Evolutionary conservation across 225 moss, liverwort and hornwort species (phyloP).

Genomic region (Ulota crispa): DNA sequence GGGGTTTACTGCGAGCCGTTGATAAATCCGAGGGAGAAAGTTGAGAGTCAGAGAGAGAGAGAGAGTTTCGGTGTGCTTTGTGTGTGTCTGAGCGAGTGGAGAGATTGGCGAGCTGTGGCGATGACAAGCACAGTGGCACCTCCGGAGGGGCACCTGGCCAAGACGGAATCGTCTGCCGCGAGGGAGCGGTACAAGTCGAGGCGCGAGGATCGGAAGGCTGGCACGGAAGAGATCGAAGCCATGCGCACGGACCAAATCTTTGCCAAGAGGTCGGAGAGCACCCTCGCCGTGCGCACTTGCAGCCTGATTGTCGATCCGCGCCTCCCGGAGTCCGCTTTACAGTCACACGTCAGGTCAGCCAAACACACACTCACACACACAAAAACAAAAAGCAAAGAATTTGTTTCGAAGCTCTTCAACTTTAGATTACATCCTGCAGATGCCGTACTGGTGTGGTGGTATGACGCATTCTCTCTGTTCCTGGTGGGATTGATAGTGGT

Average conservation of each 20-base stretch:
- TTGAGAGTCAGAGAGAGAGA: too few relatives aligned
- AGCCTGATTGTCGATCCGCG: conserved; percentile 38
- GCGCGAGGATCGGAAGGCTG: conserved; percentile 38
- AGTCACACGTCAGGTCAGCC: conserved; percentile 36
- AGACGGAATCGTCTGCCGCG: neutral
- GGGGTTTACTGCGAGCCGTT: too few relatives aligned
- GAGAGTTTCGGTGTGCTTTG: too few relatives aligned
- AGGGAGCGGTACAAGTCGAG: conserved; percentile 50
- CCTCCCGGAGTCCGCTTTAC: conserved; percentile 39
- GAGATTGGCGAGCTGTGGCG: neutral
- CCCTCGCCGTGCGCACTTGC: conserved; percentile 42
- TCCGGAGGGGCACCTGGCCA: neutral
- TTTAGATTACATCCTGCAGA: neutral
- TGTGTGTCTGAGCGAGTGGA: neutral
- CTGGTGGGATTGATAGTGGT: conserved; percentile 38
- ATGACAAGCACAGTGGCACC: conserved; percentile 20
- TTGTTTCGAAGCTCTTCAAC: neutral
- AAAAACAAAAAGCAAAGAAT: neutral
- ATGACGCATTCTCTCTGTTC: neutral
- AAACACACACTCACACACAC: too few relatives aligned
- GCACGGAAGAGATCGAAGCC: conserved; percentile 1
- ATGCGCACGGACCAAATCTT: conserved; percentile 38
- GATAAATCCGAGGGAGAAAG: too few relatives aligned
- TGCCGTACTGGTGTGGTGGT: neutral
- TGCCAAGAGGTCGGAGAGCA: conserved; percentile 31